These are phyloP conservation scores for Isatis lusitanica DNA, from an alignment of 441 rosid species.

Conservation along the genomic window DNA sequence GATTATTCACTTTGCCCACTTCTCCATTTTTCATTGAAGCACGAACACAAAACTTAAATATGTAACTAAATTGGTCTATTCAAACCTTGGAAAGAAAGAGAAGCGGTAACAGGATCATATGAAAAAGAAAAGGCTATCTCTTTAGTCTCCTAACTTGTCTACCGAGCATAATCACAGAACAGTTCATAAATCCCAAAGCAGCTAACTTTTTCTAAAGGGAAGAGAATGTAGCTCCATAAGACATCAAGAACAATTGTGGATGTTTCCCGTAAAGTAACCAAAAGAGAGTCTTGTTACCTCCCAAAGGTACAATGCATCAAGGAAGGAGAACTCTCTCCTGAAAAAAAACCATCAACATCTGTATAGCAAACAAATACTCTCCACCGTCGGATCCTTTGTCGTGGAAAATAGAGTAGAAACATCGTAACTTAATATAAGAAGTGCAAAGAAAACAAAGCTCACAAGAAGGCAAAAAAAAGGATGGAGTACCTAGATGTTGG, in stretches of 20 bases:
- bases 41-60: neutral
- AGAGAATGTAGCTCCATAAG: too few species aligned
- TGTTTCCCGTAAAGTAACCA: neutral
- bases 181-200: constrained; percentile 6
- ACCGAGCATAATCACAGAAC: constrained; percentile 9
- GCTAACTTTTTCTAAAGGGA: neutral
- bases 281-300: constrained; percentile 58
- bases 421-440: neutral
- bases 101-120: neutral
- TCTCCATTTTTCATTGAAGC: neutral
- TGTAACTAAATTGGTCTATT: neutral
- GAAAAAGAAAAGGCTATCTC: neutral
- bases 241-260: neutral
- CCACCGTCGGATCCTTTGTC: constrained; percentile 91
- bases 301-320: constrained; percentile 88
- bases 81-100: neutral
- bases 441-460: neutral
- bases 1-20: neutral
- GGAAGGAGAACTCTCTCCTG: constrained; percentile 90
- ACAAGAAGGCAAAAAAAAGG: constrained; percentile 3
- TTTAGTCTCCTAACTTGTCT: neutral
- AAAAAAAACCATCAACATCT: constrained; percentile 96
- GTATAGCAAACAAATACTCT: constrained; percentile 86
- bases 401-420: constrained; percentile 1
- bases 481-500: constrained; percentile 72